A percentile compares a stretch with the other conserved stretches of the same genome.
Conservation (phyloP, 768 basidiomycete species). For the Lactarius quietus region DNA sequence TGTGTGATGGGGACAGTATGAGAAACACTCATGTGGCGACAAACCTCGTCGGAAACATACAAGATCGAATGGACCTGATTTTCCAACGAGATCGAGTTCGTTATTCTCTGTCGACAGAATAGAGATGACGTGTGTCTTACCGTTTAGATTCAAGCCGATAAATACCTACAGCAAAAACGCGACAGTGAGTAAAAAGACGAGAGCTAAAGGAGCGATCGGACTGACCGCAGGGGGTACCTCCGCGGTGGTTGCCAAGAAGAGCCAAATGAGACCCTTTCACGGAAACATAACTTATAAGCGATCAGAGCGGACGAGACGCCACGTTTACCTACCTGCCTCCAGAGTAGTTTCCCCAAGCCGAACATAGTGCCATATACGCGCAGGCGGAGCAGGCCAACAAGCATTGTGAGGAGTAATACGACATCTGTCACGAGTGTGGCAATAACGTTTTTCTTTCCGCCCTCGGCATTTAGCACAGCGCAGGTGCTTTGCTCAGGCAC, state of each 20-base stretch:
- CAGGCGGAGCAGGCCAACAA: constrained; percentile 10
- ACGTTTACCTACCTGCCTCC: constrained; percentile 8
- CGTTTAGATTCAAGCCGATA: too few species aligned
- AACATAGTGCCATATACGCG: not conserved
- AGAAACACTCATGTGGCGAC: too few species aligned
- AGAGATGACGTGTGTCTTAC: too few species aligned
- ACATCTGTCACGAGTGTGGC: constrained; percentile 6
- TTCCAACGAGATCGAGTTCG: too few species aligned
- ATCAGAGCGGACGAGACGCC: not conserved
- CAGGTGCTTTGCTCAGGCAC: not conserved
- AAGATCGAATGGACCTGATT: too few species aligned
- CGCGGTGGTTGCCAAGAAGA: not conserved
- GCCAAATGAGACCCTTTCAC: not conserved
- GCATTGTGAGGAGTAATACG: constrained; percentile 3
- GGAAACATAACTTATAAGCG: not conserved
- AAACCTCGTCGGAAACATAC: too few species aligned
- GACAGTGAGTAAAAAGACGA: not conserved
- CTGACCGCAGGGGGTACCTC: constrained; percentile 1
- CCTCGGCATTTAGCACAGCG: not conserved
- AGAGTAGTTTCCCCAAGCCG: constrained; percentile 4
- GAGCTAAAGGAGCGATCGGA: not conserved
- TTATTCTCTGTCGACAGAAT: too few species aligned
- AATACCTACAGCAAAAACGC: too few species aligned
- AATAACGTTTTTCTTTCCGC: not conserved
- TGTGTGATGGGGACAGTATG: too few species aligned